Evolutionary conservation across 2,329 filamentous ascomycete genomes (phyloP).

Genomic region (Tetracladium maxilliforme): DNA sequence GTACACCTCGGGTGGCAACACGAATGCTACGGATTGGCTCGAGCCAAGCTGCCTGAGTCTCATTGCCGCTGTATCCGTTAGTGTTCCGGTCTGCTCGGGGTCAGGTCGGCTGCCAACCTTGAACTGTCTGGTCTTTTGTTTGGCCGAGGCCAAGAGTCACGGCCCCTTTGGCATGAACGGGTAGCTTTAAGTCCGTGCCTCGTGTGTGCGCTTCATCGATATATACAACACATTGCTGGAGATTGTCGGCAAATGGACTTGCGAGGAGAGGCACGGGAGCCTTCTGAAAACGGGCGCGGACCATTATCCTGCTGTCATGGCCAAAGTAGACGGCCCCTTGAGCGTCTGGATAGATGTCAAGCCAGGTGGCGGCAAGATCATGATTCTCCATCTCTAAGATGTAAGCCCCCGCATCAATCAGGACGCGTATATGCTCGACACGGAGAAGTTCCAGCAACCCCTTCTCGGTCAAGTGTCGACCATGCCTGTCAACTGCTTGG

Average conservation of each 20-base stretch:
- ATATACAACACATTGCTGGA: slow-evolving; percentile 38
- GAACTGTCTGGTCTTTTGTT: slow-evolving; percentile 45
- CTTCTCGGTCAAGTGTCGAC: slow-evolving; percentile 25
- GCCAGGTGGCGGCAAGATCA: slow-evolving; percentile 32
- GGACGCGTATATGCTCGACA: slow-evolving; percentile 25
- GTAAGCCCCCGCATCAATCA: slow-evolving; percentile 51
- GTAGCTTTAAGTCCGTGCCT: slow-evolving; percentile 44
- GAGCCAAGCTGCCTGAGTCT: slow-evolving; percentile 41
- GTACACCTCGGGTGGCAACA: slow-evolving; percentile 44
- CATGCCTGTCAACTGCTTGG: slow-evolving; percentile 12
- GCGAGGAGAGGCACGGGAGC: slow-evolving; percentile 28
- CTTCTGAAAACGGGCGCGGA: slow-evolving; percentile 22
- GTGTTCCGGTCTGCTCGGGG: too few species aligned
- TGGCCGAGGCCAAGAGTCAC: slow-evolving; percentile 39
- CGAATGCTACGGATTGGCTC: slow-evolving; percentile 37
- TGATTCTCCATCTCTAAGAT: slow-evolving; percentile 46
- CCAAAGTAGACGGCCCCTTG: slow-evolving; percentile 39
- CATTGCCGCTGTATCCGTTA: slow-evolving; percentile 39
- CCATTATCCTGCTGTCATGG: slow-evolving; percentile 24
- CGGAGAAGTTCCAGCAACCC: slow-evolving; percentile 25
- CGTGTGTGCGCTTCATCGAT: slow-evolving; percentile 46
- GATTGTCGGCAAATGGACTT: slow-evolving; percentile 36
- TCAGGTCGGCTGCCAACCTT: slow-evolving; percentile 33
- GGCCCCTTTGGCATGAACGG: slow-evolving; percentile 27
- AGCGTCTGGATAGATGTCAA: slow-evolving; percentile 25